Evolutionary conservation across 345 rosid species (phyloP), one percentile per base, ranked within the genome.

Genomic region (Geranium brycei): DNA sequence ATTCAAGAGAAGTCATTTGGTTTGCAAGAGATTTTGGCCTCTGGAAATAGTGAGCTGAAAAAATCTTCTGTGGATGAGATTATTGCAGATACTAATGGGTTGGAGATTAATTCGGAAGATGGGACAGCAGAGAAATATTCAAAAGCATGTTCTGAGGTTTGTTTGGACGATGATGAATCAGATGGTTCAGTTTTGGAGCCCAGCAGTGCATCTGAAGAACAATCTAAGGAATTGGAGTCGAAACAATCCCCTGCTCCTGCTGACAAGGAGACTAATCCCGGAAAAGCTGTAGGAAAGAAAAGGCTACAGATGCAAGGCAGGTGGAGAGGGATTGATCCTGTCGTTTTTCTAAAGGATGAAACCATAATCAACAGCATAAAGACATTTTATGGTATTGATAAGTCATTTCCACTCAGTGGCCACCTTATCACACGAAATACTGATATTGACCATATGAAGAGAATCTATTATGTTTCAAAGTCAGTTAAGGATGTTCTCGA

Each of bases 281-380:
- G 62, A 61, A 79, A 75, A 59, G 74, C 60, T 0, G 82, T 79
- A 62, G 82, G 76, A 60, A 87, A 88, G 81, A 81, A 95, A 64
- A 90, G 88, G 78, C 76, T 88, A 78, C 97, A 92, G 73, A 85
- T 77, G 58, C 97, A 88, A 76, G 96, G 96, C 75, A 91, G 76
- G 72, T 95, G 97, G 96, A 88, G 72, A 78, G 97, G 99, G n/a
- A 83, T 88, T 35, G 99, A 95, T 66, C 99, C 97, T 19, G 89
- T 95, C 66, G 74, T 85, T 40, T 87, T 88, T 71, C 80, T 95
- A 68, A 80, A 76, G 68, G 97, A 91, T 73, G 91, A 91, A 76
- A 62, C 76, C 31, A 64, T 78, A 51, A 70, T 91, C 61, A 77
- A 81, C 69, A 80, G 81, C 82, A 80, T 95, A 67, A 91, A 82